A percentile compares a stretch with the other conserved stretches of the same genome.
These are phyloP conservation scores for Naganishia sp. DNA, from an alignment of 1,284 basidiomycete species.

Conservation along the genomic window DNA sequence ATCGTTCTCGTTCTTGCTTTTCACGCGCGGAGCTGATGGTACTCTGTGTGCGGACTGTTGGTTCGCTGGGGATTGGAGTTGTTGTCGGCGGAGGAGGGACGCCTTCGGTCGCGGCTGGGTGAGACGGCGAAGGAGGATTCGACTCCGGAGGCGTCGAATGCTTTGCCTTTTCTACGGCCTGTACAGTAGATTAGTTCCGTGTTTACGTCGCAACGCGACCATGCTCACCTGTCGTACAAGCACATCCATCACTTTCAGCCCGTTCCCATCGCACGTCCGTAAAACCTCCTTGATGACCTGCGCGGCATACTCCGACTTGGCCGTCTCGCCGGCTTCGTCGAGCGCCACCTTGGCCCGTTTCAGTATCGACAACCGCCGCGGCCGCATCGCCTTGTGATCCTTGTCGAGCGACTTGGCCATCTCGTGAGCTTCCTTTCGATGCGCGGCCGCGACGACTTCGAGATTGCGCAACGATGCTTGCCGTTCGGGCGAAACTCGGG, in stretches of 20 bases:
- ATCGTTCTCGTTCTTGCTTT: background rate
- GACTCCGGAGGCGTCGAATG: background rate
- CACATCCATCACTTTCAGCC: slow-evolving; percentile 11
- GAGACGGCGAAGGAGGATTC: background rate
- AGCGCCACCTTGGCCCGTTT: background rate
- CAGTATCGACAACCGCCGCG: slow-evolving; percentile 2
- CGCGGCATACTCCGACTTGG: slow-evolving; percentile 3
- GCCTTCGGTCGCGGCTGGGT: too few relatives aligned
- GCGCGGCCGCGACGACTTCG: background rate
- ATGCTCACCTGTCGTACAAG: slow-evolving; percentile 8
- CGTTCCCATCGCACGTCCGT: slow-evolving; percentile 9
- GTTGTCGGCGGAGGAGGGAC: background rate
- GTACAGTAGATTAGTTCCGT: background rate
- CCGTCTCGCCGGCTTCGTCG: background rate
- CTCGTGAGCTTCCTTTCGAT: slow-evolving; percentile 8
- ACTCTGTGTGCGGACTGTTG: background rate
- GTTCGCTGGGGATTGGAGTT: background rate
- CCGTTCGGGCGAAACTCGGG: slow-evolving; percentile 7
- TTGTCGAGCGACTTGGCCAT: slow-evolving; percentile 3
- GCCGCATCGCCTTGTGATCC: slow-evolving; percentile 2
- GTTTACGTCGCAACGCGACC: too few relatives aligned
- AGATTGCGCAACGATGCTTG: background rate
- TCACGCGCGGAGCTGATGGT: background rate
- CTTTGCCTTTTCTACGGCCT: background rate
- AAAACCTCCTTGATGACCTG: background rate